Percentiles rank a stretch among this genome's conserved stretches.
Evolutionary conservation across 306 rosid species (phyloP).

Genomic region (Heteromeles arbutifolia): DNA sequence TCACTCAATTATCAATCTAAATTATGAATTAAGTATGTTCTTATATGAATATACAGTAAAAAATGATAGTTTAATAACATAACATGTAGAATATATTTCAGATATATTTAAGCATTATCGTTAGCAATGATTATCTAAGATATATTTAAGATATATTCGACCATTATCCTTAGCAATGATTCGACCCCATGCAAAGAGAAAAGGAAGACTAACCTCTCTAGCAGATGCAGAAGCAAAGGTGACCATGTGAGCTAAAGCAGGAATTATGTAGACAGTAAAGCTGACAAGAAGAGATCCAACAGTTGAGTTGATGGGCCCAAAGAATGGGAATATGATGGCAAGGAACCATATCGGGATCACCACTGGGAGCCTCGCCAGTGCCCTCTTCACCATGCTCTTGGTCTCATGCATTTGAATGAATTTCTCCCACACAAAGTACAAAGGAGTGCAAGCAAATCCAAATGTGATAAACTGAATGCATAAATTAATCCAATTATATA

Average conservation of each 20-base stretch:
- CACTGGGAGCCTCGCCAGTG: constrained; percentile 77
- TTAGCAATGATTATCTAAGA: neutral
- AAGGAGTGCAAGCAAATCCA: constrained; percentile 98
- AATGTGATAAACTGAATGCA: constrained; percentile 79
- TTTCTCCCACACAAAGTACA: constrained; percentile 99
- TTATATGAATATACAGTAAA: neutral
- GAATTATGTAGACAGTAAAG: constrained; percentile 98
- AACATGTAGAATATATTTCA: neutral
- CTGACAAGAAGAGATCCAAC: constrained; percentile 98
- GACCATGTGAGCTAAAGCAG: constrained; percentile 91
- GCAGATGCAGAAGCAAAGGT: constrained; percentile 76
- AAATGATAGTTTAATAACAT: neutral
- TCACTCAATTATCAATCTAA: too few species aligned
- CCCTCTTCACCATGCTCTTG: constrained; percentile 75
- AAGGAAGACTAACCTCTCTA: constrained; percentile 54
- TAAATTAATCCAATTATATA: neutral
- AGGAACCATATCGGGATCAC: constrained; percentile 97
- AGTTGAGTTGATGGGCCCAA: constrained; percentile 92
- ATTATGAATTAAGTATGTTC: too few species aligned
- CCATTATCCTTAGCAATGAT: neutral
- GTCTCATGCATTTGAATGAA: constrained; percentile 75
- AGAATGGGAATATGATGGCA: constrained; percentile 92
- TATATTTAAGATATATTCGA: neutral
- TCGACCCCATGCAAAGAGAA: neutral
- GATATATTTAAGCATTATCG: neutral